phyloP scores from a whole-genome alignment of 2,329 filamentous ascomycete species.

The Aspergillus viridinutans region DNA sequence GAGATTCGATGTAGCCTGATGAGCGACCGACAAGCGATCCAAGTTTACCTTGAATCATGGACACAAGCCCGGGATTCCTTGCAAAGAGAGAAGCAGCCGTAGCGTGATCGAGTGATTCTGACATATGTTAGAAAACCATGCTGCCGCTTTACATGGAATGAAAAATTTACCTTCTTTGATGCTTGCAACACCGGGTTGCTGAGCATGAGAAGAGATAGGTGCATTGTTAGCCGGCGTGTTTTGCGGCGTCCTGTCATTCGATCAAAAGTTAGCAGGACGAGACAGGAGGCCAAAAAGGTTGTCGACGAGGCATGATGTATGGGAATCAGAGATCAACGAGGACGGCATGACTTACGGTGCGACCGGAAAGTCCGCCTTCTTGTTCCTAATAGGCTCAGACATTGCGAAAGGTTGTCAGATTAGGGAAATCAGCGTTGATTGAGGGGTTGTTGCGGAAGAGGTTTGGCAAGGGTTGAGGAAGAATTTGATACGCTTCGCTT shows the following conservation, averaged over 20 bases:
- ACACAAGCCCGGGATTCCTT: slow-evolving; percentile 88
- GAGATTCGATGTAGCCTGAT: slow-evolving; percentile 95
- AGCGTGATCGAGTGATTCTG: slow-evolving; percentile 86
- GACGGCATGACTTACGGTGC: slow-evolving; percentile 55
- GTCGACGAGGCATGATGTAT: background rate
- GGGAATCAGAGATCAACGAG: slow-evolving; percentile 18
- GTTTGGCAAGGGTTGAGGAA: slow-evolving; percentile 28
- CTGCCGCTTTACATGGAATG: background rate
- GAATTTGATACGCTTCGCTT: slow-evolving; percentile 35
- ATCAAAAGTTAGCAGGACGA: slow-evolving; percentile 13
- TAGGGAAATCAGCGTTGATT: slow-evolving; percentile 13
- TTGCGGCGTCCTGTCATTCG: slow-evolving; percentile 76
- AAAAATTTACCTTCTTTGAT: slow-evolving; percentile 86
- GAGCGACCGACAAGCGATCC: slow-evolving; percentile 89
- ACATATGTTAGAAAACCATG: slow-evolving; percentile 16
- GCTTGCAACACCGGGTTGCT: slow-evolving; percentile 87
- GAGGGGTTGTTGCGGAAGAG: slow-evolving; percentile 20
- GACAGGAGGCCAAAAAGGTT: background rate
- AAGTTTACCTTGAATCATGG: slow-evolving; percentile 97
- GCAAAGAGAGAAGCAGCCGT: slow-evolving; percentile 90
- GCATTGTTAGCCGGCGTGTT: slow-evolving; percentile 96
- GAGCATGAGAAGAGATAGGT: slow-evolving; percentile 94
- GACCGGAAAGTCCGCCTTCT: slow-evolving; percentile 57
- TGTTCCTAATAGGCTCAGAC: slow-evolving; percentile 67
- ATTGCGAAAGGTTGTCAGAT: slow-evolving; percentile 37